phyloP scores from a whole-genome alignment of 805 yeast species.

The Yarrowia sp. region DNA sequence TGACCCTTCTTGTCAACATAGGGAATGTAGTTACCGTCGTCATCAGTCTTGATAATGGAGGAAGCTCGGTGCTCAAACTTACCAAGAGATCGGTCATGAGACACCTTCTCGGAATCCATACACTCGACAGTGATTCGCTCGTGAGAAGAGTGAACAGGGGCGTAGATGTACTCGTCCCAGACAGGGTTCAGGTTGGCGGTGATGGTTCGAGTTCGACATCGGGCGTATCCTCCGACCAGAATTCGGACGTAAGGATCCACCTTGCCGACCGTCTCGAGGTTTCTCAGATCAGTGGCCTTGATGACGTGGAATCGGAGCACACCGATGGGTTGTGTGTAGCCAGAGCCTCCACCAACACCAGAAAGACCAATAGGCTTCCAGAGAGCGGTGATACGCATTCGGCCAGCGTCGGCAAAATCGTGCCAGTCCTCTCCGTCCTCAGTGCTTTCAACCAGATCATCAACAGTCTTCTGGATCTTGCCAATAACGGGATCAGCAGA shows the following conservation, averaged over 20 bases:
- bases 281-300: conserved; percentile 70
- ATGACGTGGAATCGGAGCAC: conserved; percentile 68
- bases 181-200: conserved; percentile 71
- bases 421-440: conserved; percentile 78
- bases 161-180: conserved; percentile 79
- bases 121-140: conserved; percentile 82
- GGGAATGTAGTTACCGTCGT: conserved; percentile 53
- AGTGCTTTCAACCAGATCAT: conserved; percentile 69
- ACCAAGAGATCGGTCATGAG: conserved; percentile 87
- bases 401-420: conserved; percentile 64
- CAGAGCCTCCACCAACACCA: conserved; percentile 66
- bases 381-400: conserved; percentile 59
- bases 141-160: conserved; percentile 76
- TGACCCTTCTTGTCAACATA: conserved; percentile 39
- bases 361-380: conserved; percentile 86
- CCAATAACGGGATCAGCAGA: conserved; percentile 58
- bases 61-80: conserved; percentile 65
- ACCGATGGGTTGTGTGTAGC: conserved; percentile 94
- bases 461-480: conserved; percentile 48
- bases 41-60: conserved; percentile 60
- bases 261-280: conserved; percentile 84
- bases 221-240: conserved; percentile 68
- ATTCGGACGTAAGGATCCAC: conserved; percentile 89
- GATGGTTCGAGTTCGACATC: conserved; percentile 69
- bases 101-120: conserved; percentile 80